Conservation (phyloP, 768 basidiomycete species). For the Lactarius sanguifluus region DNA sequence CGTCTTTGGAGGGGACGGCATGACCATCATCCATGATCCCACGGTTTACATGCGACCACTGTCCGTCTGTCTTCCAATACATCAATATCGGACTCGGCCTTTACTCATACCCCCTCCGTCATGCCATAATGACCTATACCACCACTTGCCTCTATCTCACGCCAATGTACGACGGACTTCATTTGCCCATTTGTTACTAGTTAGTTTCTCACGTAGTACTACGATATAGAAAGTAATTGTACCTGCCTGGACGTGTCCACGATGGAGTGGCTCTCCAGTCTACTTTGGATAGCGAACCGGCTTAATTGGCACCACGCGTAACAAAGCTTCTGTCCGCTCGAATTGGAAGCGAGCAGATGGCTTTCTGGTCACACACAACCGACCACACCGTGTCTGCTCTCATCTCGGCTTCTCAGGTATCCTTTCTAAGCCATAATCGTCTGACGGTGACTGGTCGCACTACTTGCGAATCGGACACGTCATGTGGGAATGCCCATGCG, state of each 20-base stretch:
- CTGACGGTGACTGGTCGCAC: background rate
- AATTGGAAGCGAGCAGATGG: constrained; percentile 8
- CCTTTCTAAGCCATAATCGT: background rate
- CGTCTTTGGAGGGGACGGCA: constrained; percentile 7
- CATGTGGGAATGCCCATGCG: constrained; percentile 23
- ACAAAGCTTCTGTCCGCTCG: background rate
- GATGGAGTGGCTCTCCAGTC: background rate
- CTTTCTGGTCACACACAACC: background rate
- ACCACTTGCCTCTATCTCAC: constrained; percentile 34
- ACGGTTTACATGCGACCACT: background rate
- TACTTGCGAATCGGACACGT: background rate
- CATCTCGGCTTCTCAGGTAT: background rate
- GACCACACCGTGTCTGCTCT: background rate
- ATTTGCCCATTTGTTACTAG: constrained; percentile 26
- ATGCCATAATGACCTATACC: constrained; percentile 38
- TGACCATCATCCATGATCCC: background rate
- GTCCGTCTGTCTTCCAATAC: background rate
- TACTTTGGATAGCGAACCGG: background rate
- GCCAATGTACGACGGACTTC: constrained; percentile 31
- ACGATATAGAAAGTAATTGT: constrained; percentile 18
- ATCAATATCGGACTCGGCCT: background rate
- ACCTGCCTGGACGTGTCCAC: background rate
- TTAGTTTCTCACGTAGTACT: constrained; percentile 16
- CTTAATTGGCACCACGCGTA: background rate
- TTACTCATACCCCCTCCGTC: constrained; percentile 39